phyloP scores from a whole-genome alignment of 1,284 basidiomycete genomes.

The Earliella scabrosa region DNA sequence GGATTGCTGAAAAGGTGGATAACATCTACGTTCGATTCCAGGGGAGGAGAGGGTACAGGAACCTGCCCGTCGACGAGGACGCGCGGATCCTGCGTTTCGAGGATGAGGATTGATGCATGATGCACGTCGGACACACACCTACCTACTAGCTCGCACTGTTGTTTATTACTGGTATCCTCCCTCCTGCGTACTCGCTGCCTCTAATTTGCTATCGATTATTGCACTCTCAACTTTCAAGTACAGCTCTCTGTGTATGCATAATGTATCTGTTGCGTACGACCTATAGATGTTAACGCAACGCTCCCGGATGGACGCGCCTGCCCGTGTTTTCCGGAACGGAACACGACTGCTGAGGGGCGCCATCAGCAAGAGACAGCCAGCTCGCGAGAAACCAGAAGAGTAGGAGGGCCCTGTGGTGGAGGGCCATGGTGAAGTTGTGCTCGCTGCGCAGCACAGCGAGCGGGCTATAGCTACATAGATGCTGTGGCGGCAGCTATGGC shows the following conservation, averaged over 20 bases:
- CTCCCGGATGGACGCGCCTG: too few relatives aligned
- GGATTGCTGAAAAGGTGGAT: conserved; percentile 53
- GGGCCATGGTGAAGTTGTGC: conserved; percentile 38
- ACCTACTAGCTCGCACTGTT: conserved; percentile 6
- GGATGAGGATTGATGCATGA: conserved; percentile 67
- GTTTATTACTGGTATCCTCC: conserved; percentile 10
- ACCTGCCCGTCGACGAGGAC: conserved; percentile 87
- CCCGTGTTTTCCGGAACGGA: conserved; percentile 69
- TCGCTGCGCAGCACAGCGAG: conserved; percentile 29
- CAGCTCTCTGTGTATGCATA: conserved; percentile 6
- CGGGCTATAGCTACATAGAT: neutral
- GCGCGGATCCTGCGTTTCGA: conserved; percentile 83
- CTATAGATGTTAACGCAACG: too few relatives aligned
- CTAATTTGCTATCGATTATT: conserved; percentile 12
- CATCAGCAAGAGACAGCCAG: conserved; percentile 31
- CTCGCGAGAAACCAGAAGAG: conserved; percentile 38
- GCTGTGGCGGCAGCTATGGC: conserved; percentile 15
- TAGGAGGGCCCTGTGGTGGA: conserved; percentile 39
- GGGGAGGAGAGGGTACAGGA: conserved; percentile 75
- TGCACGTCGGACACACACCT: too few relatives aligned
- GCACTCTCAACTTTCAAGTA: neutral
- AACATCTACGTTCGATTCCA: conserved; percentile 49
- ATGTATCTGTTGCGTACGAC: too few relatives aligned
- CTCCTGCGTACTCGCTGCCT: neutral
- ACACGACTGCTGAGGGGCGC: conserved; percentile 49